Evolutionary conservation across 345 rosid genomes (phyloP).

Genomic region (Eucalyptus regnans): DNA sequence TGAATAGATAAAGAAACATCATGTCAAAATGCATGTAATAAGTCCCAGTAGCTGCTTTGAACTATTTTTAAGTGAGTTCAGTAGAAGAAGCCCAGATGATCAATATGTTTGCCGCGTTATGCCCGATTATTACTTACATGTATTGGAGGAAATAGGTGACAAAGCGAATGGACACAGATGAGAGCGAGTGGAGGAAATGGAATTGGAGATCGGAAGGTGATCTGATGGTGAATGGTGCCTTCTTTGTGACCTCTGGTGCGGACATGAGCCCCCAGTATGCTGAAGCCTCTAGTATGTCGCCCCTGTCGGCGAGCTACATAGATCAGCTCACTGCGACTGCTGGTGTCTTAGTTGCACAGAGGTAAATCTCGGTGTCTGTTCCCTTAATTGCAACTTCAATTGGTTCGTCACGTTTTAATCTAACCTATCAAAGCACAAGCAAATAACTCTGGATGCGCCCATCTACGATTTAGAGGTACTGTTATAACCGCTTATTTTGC

Average conservation of each 20-base stretch:
- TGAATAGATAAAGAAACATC: background rate
- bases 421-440: background rate
- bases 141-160: background rate
- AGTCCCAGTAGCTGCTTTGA: background rate
- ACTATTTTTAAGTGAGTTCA: background rate
- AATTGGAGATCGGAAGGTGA: conserved; percentile 5
- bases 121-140: background rate
- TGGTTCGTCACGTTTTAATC: background rate
- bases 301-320: background rate
- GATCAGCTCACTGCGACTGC: background rate
- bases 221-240: conserved; percentile 3
- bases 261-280: conserved; percentile 1
- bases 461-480: background rate
- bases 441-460: background rate
- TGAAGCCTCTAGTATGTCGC: background rate
- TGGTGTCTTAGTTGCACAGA: background rate
- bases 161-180: conserved; percentile 5
- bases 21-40: background rate
- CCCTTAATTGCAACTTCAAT: background rate
- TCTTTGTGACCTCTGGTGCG: background rate
- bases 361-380: background rate
- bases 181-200: conserved; percentile 4
- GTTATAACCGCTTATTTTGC: background rate
- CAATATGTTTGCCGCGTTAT: background rate
- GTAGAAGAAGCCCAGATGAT: background rate